A percentile compares a stretch with the other conserved stretches of the same genome.
These are phyloP conservation scores for Colletotrichum chlorophyti DNA, from an alignment of 2,329 filamentous ascomycete species.

Conservation along the genomic window DNA sequence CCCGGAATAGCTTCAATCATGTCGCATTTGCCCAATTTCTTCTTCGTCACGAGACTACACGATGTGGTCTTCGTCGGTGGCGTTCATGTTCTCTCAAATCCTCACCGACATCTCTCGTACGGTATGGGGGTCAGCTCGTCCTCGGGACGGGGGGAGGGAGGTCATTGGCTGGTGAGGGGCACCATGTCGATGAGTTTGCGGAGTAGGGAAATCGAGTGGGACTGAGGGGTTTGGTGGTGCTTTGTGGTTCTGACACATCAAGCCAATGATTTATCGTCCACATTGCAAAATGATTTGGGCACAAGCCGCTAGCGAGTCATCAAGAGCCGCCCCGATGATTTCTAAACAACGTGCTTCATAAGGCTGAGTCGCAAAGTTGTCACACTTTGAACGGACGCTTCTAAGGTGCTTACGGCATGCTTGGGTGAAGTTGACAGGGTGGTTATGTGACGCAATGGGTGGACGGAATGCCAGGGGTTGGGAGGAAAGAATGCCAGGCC, in stretches of 20 bases:
- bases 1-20: slow-evolving; percentile 21
- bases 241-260: too few relatives aligned
- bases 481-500: background rate
- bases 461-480: slow-evolving; percentile 6
- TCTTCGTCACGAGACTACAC: slow-evolving; percentile 1
- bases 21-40: slow-evolving; percentile 12
- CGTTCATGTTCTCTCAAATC: background rate
- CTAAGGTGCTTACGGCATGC: slow-evolving; percentile 17
- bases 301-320: background rate
- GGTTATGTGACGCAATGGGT: slow-evolving; percentile 24
- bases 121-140: background rate
- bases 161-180: background rate
- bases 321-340: background rate
- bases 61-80: slow-evolving; percentile 3
- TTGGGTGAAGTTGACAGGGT: background rate
- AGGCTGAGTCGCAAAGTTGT: slow-evolving; percentile 14
- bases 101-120: slow-evolving; percentile 15
- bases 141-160: background rate
- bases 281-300: background rate
- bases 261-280: too few relatives aligned
- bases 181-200: background rate
- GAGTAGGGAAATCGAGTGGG: background rate
- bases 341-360: background rate
- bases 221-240: too few relatives aligned
- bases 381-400: too few relatives aligned